These are phyloP conservation scores for Ormosia emarginata DNA, from an alignment of 306 rosid species.

Conservation along the genomic window DNA sequence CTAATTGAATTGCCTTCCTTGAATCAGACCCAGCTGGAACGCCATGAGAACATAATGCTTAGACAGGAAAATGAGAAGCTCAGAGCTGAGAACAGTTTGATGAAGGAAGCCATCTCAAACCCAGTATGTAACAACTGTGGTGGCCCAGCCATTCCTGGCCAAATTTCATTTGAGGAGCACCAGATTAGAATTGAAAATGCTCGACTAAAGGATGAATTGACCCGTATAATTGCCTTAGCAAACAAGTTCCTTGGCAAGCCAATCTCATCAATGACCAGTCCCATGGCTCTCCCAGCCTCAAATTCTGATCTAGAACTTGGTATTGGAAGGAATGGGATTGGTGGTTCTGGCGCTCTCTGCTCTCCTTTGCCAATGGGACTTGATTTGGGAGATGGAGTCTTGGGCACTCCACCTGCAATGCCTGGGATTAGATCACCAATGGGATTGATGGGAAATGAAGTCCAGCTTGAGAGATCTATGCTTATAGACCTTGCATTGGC, in stretches of 20 bases:
- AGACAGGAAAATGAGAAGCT: constrained; percentile 94
- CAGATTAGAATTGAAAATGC: constrained; percentile 89
- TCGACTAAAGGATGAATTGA: constrained; percentile 71
- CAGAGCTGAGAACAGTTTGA: constrained; percentile 73
- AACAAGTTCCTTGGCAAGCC: constrained; percentile 87
- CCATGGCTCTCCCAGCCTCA: constrained; percentile 46
- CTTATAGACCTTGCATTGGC: constrained; percentile 68
- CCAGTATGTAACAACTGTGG: constrained; percentile 84
- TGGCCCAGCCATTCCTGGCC: constrained; percentile 91
- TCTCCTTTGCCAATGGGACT: constrained; percentile 54
- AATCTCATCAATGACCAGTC: constrained; percentile 50
- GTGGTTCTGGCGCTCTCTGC: constrained; percentile 35
- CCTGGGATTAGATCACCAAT: constrained; percentile 38
- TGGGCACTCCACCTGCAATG: constrained; percentile 31
- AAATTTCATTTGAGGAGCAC: constrained; percentile 84
- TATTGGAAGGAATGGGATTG: constrained; percentile 66
- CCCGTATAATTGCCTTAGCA: constrained; percentile 60
- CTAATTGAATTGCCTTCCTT: constrained; percentile 7
- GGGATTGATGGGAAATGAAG: constrained; percentile 52
- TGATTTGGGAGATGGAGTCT: constrained; percentile 63
- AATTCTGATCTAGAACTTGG: constrained; percentile 68
- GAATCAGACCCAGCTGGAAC: constrained; percentile 89
- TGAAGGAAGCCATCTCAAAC: constrained; percentile 83
- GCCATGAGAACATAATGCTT: constrained; percentile 84
- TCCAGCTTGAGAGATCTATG: constrained; percentile 52